A percentile compares a stretch with the other conserved stretches of the same genome.
These are phyloP conservation scores for Macrolepiota dolichaula DNA, from an alignment of 768 basidiomycete genomes.

Conservation along the genomic window DNA sequence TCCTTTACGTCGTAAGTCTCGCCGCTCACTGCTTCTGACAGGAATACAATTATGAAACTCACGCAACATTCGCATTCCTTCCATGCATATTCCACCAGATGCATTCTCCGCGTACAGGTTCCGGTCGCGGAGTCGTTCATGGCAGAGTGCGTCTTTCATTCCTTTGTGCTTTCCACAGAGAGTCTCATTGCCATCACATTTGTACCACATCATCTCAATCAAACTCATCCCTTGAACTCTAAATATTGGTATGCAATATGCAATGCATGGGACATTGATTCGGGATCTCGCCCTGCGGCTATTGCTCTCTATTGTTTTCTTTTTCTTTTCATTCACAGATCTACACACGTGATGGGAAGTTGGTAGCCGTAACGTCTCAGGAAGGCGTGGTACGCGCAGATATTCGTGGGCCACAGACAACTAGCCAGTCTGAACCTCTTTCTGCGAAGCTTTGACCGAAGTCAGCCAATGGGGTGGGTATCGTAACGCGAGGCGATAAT, in stretches of 20 bases:
- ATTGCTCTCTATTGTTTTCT: neutral
- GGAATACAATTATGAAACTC: conserved; percentile 8
- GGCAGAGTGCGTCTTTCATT: conserved; percentile 53
- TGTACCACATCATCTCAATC: neutral
- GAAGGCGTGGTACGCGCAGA: conserved; percentile 74
- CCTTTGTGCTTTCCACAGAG: neutral
- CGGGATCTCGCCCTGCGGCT: neutral
- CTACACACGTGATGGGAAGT: conserved; percentile 60
- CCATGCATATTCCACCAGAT: neutral
- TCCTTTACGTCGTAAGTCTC: conserved; percentile 67
- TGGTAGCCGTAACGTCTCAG: conserved; percentile 77
- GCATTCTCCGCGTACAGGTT: conserved; percentile 46
- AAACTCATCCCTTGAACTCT: neutral
- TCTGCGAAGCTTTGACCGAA: conserved; percentile 7
- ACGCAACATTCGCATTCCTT: conserved; percentile 9
- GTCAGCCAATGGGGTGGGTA: neutral
- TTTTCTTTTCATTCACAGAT: no score
- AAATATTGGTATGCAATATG: neutral
- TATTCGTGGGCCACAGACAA: conserved; percentile 35
- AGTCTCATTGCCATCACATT: neutral
- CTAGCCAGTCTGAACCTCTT: neutral
- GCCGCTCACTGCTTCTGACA: neutral
- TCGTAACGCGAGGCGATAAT: neutral
- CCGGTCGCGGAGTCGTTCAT: conserved; percentile 66
- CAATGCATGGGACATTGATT: neutral